These are phyloP conservation scores for Trametes cingulata DNA, from an alignment of 768 basidiomycete genomes.

Conservation along the genomic window DNA sequence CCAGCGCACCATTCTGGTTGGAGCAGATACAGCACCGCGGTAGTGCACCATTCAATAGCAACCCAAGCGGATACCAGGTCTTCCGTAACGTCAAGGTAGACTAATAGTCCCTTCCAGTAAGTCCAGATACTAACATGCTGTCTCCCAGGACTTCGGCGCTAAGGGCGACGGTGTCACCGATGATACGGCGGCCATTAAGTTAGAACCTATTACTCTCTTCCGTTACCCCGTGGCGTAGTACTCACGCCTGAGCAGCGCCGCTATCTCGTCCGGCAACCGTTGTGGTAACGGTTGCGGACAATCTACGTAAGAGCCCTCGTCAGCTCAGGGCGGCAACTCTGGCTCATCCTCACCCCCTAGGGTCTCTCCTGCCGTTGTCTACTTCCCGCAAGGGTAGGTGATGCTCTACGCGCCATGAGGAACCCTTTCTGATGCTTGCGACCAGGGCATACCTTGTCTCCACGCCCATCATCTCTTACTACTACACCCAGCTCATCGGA, in stretches of 20 bases:
- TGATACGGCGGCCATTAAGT: conserved; percentile 79
- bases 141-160: conserved; percentile 44
- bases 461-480: conserved; percentile 57
- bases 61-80: conserved; percentile 57
- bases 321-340: neutral
- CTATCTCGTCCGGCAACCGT: conserved; percentile 62
- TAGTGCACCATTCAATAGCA: conserved; percentile 60
- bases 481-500: conserved; percentile 78
- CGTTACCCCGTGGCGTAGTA: neutral
- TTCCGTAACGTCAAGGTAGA: conserved; percentile 69
- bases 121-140: neutral
- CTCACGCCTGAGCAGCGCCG: conserved; percentile 43
- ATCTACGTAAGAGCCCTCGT: conserved; percentile 44
- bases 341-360: conserved; percentile 8
- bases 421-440: neutral
- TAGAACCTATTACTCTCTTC: neutral
- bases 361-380: conserved; percentile 69
- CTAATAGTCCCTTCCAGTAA: neutral
- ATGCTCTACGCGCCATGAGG: neutral
- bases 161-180: conserved; percentile 65
- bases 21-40: conserved; percentile 67
- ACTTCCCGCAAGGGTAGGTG: conserved; percentile 67
- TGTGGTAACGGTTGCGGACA: conserved; percentile 61
- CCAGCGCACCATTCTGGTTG: conserved; percentile 68
- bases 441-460: conserved; percentile 72